Conservation (phyloP, 2,329 filamentous ascomycete species). For the Cadophora sp. region DNA sequence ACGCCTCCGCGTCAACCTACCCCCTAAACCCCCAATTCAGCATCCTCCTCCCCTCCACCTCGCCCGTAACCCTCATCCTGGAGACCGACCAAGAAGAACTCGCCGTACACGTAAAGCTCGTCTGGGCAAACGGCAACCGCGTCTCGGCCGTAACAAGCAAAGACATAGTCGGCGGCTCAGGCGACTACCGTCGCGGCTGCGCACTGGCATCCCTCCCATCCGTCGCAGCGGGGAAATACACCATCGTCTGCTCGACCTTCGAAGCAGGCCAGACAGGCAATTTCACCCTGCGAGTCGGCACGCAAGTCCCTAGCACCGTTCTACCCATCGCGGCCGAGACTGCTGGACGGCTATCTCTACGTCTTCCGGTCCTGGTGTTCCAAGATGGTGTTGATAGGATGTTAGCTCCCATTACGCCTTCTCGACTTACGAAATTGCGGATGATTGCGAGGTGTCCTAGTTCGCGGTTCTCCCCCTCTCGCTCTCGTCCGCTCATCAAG, state of each 20-base stretch:
- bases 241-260: slow-evolving; percentile 89
- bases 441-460: slow-evolving; percentile 35
- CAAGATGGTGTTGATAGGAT: slow-evolving; percentile 57
- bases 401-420: slow-evolving; percentile 40
- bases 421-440: slow-evolving; percentile 37
- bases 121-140: slow-evolving; percentile 78
- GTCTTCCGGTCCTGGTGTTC: slow-evolving; percentile 61
- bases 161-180: slow-evolving; percentile 82
- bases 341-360: slow-evolving; percentile 73
- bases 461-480: slow-evolving; percentile 10
- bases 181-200: slow-evolving; percentile 86
- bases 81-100: slow-evolving; percentile 71
- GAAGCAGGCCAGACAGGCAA: slow-evolving; percentile 77
- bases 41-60: slow-evolving; percentile 61
- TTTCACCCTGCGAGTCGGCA: slow-evolving; percentile 79
- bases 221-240: slow-evolving; percentile 79
- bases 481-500: slow-evolving; percentile 60
- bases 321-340: slow-evolving; percentile 72
- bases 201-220: slow-evolving; percentile 68
- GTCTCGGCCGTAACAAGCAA: slow-evolving; percentile 72
- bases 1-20: slow-evolving; percentile 77
- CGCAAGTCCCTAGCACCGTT: slow-evolving; percentile 62
- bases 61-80: slow-evolving; percentile 75
- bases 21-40: slow-evolving; percentile 88
- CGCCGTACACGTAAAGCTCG: slow-evolving; percentile 83